Base-by-base conservation (phyloP, 164 flowering plant species). In the Annona squamosa region DNA sequence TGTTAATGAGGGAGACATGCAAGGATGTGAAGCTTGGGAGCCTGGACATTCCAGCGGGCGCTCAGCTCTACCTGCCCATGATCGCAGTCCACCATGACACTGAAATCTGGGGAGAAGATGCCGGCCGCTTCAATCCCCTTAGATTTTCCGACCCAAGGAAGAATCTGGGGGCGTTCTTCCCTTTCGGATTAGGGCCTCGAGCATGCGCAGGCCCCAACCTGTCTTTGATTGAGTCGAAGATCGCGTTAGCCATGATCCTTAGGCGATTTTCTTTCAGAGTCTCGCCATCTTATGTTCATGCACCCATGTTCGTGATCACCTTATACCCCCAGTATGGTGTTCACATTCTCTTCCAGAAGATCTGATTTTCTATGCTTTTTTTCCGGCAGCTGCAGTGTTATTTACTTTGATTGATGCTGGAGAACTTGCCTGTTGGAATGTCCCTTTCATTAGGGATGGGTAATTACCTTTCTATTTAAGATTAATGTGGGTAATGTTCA, bases 1-100 rank as follows among this genome's bases (percentile, higher is more conserved):
- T 71, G 76, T 46, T 87, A 26, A 74, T 61, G 78, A 81, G 91
- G 75, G 70, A 82, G 67, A 67, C 85, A n/a, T 47, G 65, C 2
- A 69, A 80, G 65, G 68, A 76, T 18, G 48, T 63, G 37, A 62
- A 63, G 70, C 47, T 73, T 12, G 75, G 75, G 46, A 42, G 44
- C 47, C 48, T 67, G 37, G 42, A 9, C 45, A 19, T 64, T 42
- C 19, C 69, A 43, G 69, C 69, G 5, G 69, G 67, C 3, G 26
- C 67, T 12, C 67, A 64, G 67, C 6, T 63, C 70, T 73, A 17
- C 52, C 64, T 46, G 19, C 75, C 47, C 63, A 65, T 19, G 77
- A 79, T 57, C 79, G 68, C 56, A n/a, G n/a, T 46, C 43, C 61
- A 63, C 19, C 61, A 64, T 16, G 61, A 72, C 42, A 19, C 73